Percentiles rank a stretch among this genome's conserved stretches.
phyloP scores from a whole-genome alignment of 2,329 filamentous ascomycete species.

The Ceratocystis cubensis region DNA sequence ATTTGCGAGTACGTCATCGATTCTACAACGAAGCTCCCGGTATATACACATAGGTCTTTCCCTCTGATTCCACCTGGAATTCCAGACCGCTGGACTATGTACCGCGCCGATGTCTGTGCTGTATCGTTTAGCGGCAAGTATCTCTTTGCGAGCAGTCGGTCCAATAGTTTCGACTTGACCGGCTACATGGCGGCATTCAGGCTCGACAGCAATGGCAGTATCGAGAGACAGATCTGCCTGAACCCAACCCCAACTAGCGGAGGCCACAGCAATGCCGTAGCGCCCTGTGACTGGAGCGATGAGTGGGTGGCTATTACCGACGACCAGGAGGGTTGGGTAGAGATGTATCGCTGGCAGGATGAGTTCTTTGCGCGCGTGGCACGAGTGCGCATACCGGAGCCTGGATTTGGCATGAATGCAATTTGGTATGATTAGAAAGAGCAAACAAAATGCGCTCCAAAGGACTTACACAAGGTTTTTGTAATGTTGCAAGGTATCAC shows the following conservation, averaged over 20 bases:
- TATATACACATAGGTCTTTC: conserved; percentile 64
- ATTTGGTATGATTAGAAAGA: conserved; percentile 63
- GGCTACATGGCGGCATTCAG: conserved; percentile 76
- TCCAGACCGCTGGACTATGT: conserved; percentile 45
- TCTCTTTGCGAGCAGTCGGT: conserved; percentile 73
- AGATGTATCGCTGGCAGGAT: conserved; percentile 77
- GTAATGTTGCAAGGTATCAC: neutral
- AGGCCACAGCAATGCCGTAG: conserved; percentile 79
- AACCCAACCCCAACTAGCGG: conserved; percentile 79
- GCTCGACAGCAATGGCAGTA: conserved; percentile 53
- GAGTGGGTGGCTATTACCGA: conserved; percentile 86
- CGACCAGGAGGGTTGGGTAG: conserved; percentile 74
- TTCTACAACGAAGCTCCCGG: conserved; percentile 56
- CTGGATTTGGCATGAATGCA: conserved; percentile 94
- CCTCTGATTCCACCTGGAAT: conserved; percentile 69
- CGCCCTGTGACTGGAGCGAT: conserved; percentile 69
- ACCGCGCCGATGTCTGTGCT: conserved; percentile 74
- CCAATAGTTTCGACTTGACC: conserved; percentile 61
- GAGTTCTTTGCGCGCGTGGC: conserved; percentile 70
- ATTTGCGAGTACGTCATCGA: conserved; percentile 74
- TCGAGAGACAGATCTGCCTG: conserved; percentile 66
- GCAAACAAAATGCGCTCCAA: neutral
- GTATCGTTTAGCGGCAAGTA: conserved; percentile 57
- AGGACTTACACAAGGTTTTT: neutral
- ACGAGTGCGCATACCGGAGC: conserved; percentile 63